Evolutionary conservation across 1,284 basidiomycete species (phyloP), one percentile per base, ranked within the genome.

Genomic region (Tylopilus sp.): DNA sequence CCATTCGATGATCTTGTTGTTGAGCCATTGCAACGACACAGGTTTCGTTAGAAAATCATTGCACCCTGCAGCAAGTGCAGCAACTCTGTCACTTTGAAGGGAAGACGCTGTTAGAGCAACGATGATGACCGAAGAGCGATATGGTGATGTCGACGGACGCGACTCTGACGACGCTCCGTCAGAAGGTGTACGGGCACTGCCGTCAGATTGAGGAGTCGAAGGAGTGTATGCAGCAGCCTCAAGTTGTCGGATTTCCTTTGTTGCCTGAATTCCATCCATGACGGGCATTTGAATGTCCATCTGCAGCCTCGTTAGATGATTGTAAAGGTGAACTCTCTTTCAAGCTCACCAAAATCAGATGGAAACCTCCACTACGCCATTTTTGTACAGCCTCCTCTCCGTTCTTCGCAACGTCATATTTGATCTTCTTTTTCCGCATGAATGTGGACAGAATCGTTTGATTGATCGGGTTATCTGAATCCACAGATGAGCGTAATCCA

Each of bases 231-330:
- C 84, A 31, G 82, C 74, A 49, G 86, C 86, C 68, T 99, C 96
- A 43, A 96, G 71, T 54, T 85, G 80, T 41, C 97, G 81, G 51
- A 99, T 99, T 67, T 96, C 92, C 61, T 94, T 95, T 0, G 97
- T 99, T 3, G 97, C 97, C 64, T 92, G 84, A 43, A 99, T 97
- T 23, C 97, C 97, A 68, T 97, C 92, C 90, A 98, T 97, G 57
- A 98, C 88, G 6, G 97, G 97, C 78, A 99, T 91, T 73, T 98
- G 96, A 53, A 99, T 98, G 71, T 99, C 97, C 97, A 99, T 99
- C 92, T 97, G 59, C 21, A 29, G 26, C 38, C 25, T 45, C 39
- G 46, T 53, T 51, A 54, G 47, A 46, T 23, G 19, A 15, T 8
- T 7, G 21, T n/a, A 30, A 26, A 34, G 26, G 34, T 18, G 7